phyloP scores from a whole-genome alignment of 495 filamentous ascomycete species.

The Paragyromitra xinjiangensis region DNA sequence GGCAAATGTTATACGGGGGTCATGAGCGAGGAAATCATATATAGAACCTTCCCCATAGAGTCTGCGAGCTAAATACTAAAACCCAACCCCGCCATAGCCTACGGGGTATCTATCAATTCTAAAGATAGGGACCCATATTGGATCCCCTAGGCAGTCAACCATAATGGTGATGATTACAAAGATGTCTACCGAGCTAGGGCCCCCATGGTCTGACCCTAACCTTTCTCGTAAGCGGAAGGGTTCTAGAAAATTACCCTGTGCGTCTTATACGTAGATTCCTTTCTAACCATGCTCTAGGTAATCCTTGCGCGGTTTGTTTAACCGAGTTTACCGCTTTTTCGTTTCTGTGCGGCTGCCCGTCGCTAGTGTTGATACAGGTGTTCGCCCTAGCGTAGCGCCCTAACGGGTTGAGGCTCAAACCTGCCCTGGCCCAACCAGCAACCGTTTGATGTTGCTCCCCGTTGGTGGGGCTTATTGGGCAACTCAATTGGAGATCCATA shows the following conservation, averaged over 20 bases:
- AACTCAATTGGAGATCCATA: too few species aligned
- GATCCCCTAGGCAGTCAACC: background rate
- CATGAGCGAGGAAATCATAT: conserved; percentile 14
- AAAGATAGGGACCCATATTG: too few species aligned
- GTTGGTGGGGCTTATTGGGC: too few species aligned
- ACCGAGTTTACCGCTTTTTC: conserved; percentile 10
- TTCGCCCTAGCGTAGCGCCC: background rate
- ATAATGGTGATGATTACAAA: conserved; percentile 42
- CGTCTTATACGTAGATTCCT: background rate
- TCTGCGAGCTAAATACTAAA: conserved; percentile 24
- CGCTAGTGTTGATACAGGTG: background rate
- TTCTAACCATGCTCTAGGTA: background rate
- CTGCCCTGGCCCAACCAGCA: too few species aligned
- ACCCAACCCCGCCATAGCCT: conserved; percentile 1
- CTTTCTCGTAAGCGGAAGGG: conserved; percentile 24
- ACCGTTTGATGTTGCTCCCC: too few species aligned
- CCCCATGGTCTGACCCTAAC: conserved; percentile 2
- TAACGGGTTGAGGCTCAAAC: background rate
- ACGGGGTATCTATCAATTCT: background rate
- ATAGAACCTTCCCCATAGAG: conserved; percentile 45
- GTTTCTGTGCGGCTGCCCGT: conserved; percentile 6
- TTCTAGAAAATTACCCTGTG: conserved; percentile 34
- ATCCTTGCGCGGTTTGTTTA: conserved; percentile 15
- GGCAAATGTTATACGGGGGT: conserved; percentile 30
- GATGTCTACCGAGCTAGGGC: conserved; percentile 28